phyloP scores from a whole-genome alignment of 169 alveolate genomes.

The Plasmodium coatneyi region DNA sequence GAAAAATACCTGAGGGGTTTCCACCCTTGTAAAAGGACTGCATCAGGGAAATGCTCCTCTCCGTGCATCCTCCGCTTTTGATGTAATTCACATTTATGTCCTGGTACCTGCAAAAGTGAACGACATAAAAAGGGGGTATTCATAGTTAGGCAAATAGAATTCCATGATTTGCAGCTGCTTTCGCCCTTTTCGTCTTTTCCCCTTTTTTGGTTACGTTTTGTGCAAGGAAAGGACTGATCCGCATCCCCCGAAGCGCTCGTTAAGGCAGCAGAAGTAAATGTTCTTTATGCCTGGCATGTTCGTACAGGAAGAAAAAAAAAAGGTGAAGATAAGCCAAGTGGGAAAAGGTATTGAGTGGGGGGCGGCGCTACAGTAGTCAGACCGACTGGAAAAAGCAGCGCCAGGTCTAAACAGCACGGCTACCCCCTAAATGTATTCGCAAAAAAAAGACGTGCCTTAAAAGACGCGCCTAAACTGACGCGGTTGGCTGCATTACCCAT shows the following conservation, averaged over 20 bases:
- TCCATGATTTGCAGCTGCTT: background rate
- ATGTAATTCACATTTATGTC: slow-evolving; percentile 38
- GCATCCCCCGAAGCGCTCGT: slow-evolving; percentile 90
- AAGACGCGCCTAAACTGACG: background rate
- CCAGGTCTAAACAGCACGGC: background rate
- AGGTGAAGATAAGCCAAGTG: background rate
- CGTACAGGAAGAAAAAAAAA: background rate
- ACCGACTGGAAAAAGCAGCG: background rate
- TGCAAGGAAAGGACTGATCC: slow-evolving; percentile 85
- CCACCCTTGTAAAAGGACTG: slow-evolving; percentile 50
- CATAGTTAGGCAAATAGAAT: background rate
- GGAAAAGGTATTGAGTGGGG: background rate
- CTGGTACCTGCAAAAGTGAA: slow-evolving; percentile 5
- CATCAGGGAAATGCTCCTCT: slow-evolving; percentile 60
- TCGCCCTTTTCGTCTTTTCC: background rate
- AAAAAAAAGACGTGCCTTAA: too few species aligned
- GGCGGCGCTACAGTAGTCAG: background rate
- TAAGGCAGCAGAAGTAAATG: slow-evolving; percentile 86
- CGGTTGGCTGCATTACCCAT: slow-evolving; percentile 42
- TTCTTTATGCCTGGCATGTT: slow-evolving; percentile 74
- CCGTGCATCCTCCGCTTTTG: slow-evolving; percentile 14
- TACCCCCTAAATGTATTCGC: background rate
- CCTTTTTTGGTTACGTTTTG: slow-evolving; percentile 45
- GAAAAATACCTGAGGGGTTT: slow-evolving; percentile 58
- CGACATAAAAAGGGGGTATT: background rate